Evolutionary conservation across 1,139 yeast species (phyloP), one percentile per base, ranked within the genome.

Genomic region (Debaryomyces nepalensis): DNA sequence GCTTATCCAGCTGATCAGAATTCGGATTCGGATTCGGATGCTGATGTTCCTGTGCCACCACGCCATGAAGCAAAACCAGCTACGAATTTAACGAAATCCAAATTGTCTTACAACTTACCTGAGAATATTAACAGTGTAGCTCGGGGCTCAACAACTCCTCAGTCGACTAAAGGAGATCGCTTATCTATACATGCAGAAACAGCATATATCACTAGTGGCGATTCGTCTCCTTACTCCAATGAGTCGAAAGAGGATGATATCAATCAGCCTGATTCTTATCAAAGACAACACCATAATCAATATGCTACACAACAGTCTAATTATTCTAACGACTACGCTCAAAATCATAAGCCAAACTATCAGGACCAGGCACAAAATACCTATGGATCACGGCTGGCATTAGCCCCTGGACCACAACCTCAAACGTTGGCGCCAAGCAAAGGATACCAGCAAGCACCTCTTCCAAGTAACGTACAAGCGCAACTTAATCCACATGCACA

Each of bases 141-240:
- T 9, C 57, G 52, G 20, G 61, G 61, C 4, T 49, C 58, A 1
- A 50, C 57, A 8, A 52, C 57, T 3, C 52, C 57, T 3, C 48
- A 47, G 14, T 40, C 45, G 7, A 42, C 47, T 16, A 49, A 47
- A 5, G 41, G 43, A 7, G 62, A 52, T 40, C 54, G 51, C 32
- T 43, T 46, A 33, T 63, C 67, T 1, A 58, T 59, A 20, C 67
- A 64, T 45, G 61, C 68, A 8, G 66, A 63, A 45, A 34, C 59
- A 5, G 67, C 64, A 9, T 57, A 59, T 30, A 55, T 59, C 3
- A 50, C 53, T 12, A 56, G 58, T 34, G 53, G 47, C 5, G 43
- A 45, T 18, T 51, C 57, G 6, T 55, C 58, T 5, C 59, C 59
- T 3, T 54, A 56, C 24, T 53, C 58, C 8, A 53, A 51, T 12